Base-by-base conservation (phyloP, 768 basidiomycete genomes). In the Russula earlei region DNA sequence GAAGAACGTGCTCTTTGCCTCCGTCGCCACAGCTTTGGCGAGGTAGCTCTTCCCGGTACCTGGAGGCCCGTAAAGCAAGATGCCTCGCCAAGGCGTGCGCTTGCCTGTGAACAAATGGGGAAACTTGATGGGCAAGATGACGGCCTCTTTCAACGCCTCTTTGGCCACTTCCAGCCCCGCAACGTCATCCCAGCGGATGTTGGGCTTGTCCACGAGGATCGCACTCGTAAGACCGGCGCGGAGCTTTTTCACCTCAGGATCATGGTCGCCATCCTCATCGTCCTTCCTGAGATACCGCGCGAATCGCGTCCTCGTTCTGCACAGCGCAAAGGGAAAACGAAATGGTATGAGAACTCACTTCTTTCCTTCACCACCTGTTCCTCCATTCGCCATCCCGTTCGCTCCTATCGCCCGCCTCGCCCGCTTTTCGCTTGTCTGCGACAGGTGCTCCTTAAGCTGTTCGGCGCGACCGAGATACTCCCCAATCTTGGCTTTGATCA, bases 61-160 rank as follows among this genome's bases (percentile, higher is more conserved):
- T 0, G 96, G 96, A 17, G 96, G 96, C 0, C 96, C 96, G 66
- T 99, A 99, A 4, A 99, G 75, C 54, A 99, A 71, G 50, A 99
- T 98, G 7, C 96, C 96, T 46, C 78, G 79, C 96, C 96, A 98
- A 2, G 96, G 95, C 10, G 94, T 97, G 17, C 96, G 85, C 70
- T 98, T 98, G 37, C 95, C 96, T 1, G 94, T 97, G 72, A 99
- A 99, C 27, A 99, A 79, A 70, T 97, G 93, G 2, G 96, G 96
- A 65, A 97, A 98, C 70, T 98, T 98, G 79, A 97, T 97, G 4
- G 96, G 96, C n/a, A 99, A 77, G 67, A 98, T 96, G 67, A 98
- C 96, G 36, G 96, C 95, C 69, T 98, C 96, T 68, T 98, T 97
- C 66, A 99, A 72, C 5, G 95, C 81, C 40, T 94, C 93, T 70